A percentile compares a stretch with the other conserved stretches of the same genome.
phyloP scores from a whole-genome alignment of 495 filamentous ascomycete genomes.

The Usnea hakonensis region DNA sequence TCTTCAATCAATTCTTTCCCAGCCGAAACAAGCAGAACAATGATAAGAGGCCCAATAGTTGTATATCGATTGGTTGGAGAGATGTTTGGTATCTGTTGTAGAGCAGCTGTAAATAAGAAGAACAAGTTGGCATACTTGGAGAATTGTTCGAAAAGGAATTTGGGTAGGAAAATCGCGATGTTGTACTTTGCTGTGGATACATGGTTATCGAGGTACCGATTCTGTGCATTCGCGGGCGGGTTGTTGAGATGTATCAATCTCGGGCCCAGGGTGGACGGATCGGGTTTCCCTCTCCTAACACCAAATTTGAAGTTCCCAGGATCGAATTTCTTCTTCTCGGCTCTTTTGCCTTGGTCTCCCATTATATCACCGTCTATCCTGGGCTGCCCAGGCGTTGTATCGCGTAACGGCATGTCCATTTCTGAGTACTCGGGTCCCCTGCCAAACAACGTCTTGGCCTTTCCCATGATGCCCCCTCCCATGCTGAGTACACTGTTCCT shows the following conservation, averaged over 20 bases:
- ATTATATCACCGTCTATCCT: slow-evolving; percentile 33
- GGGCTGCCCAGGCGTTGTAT: slow-evolving; percentile 51
- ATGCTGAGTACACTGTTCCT: slow-evolving; percentile 81
- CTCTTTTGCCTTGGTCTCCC: slow-evolving; percentile 28
- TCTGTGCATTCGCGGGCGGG: slow-evolving; percentile 78
- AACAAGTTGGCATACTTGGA: slow-evolving; percentile 99
- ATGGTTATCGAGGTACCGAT: slow-evolving; percentile 92
- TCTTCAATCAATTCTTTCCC: slow-evolving; percentile 94
- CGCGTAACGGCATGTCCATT: slow-evolving; percentile 94
- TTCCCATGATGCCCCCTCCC: slow-evolving; percentile 79
- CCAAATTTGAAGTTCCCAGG: slow-evolving; percentile 84
- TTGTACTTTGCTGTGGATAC: slow-evolving; percentile 99
- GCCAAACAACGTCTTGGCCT: slow-evolving; percentile 81
- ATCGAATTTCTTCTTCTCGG: slow-evolving; percentile 51
- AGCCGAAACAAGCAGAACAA: slow-evolving; percentile 88
- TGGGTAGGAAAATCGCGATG: slow-evolving; percentile 85
- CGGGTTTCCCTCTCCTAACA: slow-evolving; percentile 76
- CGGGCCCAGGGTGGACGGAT: slow-evolving; percentile 85
- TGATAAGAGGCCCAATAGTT: slow-evolving; percentile 83
- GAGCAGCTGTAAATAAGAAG: slow-evolving; percentile 92
- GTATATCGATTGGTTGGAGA: slow-evolving; percentile 93
- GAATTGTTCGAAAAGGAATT: slow-evolving; percentile 98
- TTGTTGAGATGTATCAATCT: slow-evolving; percentile 96
- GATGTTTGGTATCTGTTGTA: slow-evolving; percentile 94
- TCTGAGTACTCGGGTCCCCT: slow-evolving; percentile 92